Evolutionary conservation across 768 basidiomycete genomes (phyloP), one percentile per base, ranked within the genome.

Genomic region (Agaricus subrufescens): DNA sequence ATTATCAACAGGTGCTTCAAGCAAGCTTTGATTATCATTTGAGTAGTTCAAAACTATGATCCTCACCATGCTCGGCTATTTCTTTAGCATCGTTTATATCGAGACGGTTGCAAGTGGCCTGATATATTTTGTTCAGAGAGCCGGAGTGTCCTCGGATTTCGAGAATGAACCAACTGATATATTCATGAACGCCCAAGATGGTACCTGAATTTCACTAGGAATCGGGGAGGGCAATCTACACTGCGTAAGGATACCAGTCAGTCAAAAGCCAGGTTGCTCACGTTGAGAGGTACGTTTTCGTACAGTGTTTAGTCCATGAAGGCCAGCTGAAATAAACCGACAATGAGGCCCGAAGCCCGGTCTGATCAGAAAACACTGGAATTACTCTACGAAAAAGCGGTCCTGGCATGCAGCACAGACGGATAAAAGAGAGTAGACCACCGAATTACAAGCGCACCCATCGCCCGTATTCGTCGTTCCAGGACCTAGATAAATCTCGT

Each of bases 401-500:
- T 48, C 60, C 38, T 72, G 71, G 58, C 71, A 72, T 12, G 60
- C 60, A 14, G 61, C 70, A 45, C 71, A 73, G 27, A 67, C 69
- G 37, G 66, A 65, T 31, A 69, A 50, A 19, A 73, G 55, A 4
- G 70, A 70, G 58, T 70, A 72, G 11, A 66, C 62, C 48, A 70
- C 66, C 7, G 68, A 63, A 54, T 65, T 72, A 55, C 71, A 73
- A 42, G 65, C 59, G 57, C 71, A 73, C 8, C 50, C 3, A 43
- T 65, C 68, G 15, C 57, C 14, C 4, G 50, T 30, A 45, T 51
- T 43, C 15, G 27, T 50, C n/a, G 37, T 23, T 3, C 48, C 42
- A 7, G 62, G 57, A 8, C 57, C 60, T 3, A 30, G n/a, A 38
- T 63, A 63, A 11, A 56, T n/a, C 15, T 60, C 46, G 26, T 59